Evolutionary conservation across 768 basidiomycete species (phyloP).

Genomic region (Tephrocybe sp.): DNA sequence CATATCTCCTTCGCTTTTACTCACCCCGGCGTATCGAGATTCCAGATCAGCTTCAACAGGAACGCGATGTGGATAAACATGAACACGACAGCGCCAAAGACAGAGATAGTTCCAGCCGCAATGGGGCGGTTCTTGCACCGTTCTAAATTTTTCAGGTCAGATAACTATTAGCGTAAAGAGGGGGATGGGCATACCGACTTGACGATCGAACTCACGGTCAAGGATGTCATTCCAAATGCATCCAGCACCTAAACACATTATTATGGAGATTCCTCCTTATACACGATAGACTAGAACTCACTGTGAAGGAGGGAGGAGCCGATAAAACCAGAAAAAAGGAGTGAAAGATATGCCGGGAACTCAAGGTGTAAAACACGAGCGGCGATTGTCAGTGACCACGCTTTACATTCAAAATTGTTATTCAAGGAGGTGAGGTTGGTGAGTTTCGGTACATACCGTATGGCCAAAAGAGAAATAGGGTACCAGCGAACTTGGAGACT

Average conservation of each 20-base stretch:
- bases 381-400: slow-evolving; percentile 19
- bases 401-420: background rate
- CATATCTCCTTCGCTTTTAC: background rate
- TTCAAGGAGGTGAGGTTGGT: background rate
- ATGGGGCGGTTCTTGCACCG: slow-evolving; percentile 31
- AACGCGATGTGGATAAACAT: slow-evolving; percentile 18
- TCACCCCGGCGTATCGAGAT: slow-evolving; percentile 16
- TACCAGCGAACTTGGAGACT: slow-evolving; percentile 19
- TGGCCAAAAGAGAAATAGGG: slow-evolving; percentile 20
- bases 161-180: background rate
- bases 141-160: slow-evolving; percentile 17
- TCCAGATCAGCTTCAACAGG: slow-evolving; percentile 17
- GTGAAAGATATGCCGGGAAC: slow-evolving; percentile 5
- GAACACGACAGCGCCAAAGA: slow-evolving; percentile 26
- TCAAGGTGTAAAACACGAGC: slow-evolving; percentile 13
- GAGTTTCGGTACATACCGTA: slow-evolving; percentile 6
- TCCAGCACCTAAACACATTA: slow-evolving; percentile 11
- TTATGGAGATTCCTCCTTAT: background rate
- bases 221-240: slow-evolving; percentile 25
- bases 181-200: slow-evolving; percentile 28
- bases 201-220: slow-evolving; percentile 28
- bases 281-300: slow-evolving; percentile 1
- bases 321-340: slow-evolving; percentile 13
- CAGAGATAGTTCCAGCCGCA: slow-evolving; percentile 27
- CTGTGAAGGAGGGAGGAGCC: slow-evolving; percentile 18